Percentiles rank a stretch among this genome's conserved stretches.
Evolutionary conservation across 495 filamentous ascomycete species (phyloP).

Genomic region (Aspergillus baeticus): DNA sequence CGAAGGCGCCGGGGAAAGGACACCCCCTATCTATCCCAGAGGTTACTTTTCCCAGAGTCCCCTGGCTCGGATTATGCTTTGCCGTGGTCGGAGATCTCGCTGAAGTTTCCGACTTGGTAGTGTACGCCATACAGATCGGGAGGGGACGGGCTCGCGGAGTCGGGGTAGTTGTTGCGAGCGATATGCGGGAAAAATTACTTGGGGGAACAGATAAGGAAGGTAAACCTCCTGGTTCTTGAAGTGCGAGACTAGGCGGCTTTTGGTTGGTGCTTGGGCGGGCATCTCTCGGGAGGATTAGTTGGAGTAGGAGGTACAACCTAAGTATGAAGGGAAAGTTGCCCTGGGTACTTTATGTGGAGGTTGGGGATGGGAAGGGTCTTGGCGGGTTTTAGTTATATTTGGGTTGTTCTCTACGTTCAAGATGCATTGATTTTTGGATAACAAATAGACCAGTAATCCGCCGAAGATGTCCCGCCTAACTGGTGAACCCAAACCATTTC

Average conservation of each 20-base stretch:
- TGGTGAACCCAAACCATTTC: conserved; percentile 43
- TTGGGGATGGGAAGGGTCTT: too few relatives aligned
- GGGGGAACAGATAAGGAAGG: background rate
- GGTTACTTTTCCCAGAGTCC: conserved; percentile 31
- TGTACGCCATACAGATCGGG: too few relatives aligned
- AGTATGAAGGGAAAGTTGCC: background rate
- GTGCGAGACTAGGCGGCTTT: conserved; percentile 5
- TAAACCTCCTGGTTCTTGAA: background rate
- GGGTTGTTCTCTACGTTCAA: too few relatives aligned
- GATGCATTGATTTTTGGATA: too few relatives aligned
- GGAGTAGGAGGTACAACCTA: background rate
- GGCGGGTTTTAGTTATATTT: too few relatives aligned
- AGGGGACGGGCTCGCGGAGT: too few relatives aligned
- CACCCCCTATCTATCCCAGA: conserved; percentile 47
- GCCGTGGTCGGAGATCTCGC: conserved; percentile 17
- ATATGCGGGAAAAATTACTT: too few relatives aligned
- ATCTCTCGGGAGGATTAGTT: background rate
- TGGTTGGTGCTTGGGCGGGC: background rate
- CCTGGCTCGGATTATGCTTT: conserved; percentile 39
- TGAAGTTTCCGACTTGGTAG: too few relatives aligned
- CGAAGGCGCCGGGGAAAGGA: conserved; percentile 34
- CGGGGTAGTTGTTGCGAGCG: too few relatives aligned
- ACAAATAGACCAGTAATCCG: too few relatives aligned
- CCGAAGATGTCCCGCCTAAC: background rate
- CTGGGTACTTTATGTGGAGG: background rate